Conservation (phyloP, 176 grass and related monocot genomes). For the Lolium perenne region DNA sequence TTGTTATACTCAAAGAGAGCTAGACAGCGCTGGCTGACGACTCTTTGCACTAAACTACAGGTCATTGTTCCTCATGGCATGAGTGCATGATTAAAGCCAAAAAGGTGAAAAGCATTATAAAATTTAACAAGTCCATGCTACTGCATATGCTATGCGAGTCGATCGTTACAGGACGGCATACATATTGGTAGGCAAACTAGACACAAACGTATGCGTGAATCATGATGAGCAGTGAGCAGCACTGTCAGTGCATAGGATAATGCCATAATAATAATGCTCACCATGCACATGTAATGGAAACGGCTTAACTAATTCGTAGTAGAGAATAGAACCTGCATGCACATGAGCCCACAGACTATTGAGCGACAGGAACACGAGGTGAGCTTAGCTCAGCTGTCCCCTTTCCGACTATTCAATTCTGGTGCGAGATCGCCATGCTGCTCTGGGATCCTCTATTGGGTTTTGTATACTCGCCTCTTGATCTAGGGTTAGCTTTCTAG, state of each 20-base stretch:
- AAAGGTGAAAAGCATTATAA: constrained; percentile 1
- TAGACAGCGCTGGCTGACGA: constrained; percentile 33
- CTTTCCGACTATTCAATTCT: not conserved
- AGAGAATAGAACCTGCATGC: not conserved
- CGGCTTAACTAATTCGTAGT: not conserved
- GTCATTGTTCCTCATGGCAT: constrained; percentile 33
- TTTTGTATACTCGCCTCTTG: not conserved
- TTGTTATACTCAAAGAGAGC: not conserved
- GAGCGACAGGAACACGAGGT: constrained; percentile 31
- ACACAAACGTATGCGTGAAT: constrained; percentile 32
- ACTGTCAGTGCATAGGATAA: not conserved
- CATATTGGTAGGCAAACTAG: not conserved
- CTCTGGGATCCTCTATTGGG: not conserved
- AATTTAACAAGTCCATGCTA: not conserved
- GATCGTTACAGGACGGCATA: constrained; percentile 17
- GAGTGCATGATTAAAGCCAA: constrained; percentile 52
- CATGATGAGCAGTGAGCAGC: constrained; percentile 25
- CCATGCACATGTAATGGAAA: constrained; percentile 40
- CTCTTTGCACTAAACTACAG: constrained; percentile 42
- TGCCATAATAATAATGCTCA: not conserved
- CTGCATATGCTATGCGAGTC: constrained; percentile 27
- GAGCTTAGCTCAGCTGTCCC: not conserved
- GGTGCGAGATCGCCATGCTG: constrained; percentile 10
- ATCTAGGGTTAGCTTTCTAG: not conserved
- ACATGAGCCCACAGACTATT: constrained; percentile 28